Evolutionary conservation across 768 basidiomycete species (phyloP).

Genomic region (Roridomyces roridus): DNA sequence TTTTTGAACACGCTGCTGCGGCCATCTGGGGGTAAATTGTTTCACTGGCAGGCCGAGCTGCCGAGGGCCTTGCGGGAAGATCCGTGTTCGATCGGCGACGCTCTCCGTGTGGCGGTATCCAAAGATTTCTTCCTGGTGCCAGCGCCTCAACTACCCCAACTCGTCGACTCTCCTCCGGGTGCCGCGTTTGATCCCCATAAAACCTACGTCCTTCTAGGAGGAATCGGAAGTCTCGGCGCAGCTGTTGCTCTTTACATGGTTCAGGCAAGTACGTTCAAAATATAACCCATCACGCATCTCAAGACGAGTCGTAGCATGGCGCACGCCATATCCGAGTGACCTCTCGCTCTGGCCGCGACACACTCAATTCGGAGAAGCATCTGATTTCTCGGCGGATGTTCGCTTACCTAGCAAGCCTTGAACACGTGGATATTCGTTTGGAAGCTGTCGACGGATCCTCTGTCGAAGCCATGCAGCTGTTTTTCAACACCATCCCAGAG

Average conservation of each 20-base stretch:
- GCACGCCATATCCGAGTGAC: conserved; percentile 43
- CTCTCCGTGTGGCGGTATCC: background rate
- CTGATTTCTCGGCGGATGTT: conserved; percentile 31
- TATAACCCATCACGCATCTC: too few species aligned
- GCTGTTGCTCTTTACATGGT: conserved; percentile 49
- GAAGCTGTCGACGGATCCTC: conserved; percentile 38
- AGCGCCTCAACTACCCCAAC: too few species aligned
- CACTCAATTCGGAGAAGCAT: conserved; percentile 30
- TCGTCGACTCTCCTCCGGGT: too few species aligned
- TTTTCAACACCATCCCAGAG: conserved; percentile 28
- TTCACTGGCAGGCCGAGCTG: background rate
- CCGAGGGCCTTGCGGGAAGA: background rate
- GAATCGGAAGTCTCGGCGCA: too few species aligned
- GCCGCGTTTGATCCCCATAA: conserved; percentile 34
- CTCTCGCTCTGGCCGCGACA: conserved; percentile 38
- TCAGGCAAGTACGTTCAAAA: conserved; percentile 33
- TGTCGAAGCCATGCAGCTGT: conserved; percentile 17
- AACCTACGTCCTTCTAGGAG: conserved; percentile 44
- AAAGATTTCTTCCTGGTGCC: background rate
- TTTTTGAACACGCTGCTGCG: background rate
- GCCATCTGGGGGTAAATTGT: background rate
- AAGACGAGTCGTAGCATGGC: conserved; percentile 35
- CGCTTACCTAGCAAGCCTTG: conserved; percentile 31
- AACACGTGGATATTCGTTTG: conserved; percentile 34
- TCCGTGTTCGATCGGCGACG: background rate